Percentiles rank a stretch among this genome's conserved stretches.
Evolutionary conservation across 495 filamentous ascomycete genomes (phyloP).

Genomic region (Penicillium daleae): DNA sequence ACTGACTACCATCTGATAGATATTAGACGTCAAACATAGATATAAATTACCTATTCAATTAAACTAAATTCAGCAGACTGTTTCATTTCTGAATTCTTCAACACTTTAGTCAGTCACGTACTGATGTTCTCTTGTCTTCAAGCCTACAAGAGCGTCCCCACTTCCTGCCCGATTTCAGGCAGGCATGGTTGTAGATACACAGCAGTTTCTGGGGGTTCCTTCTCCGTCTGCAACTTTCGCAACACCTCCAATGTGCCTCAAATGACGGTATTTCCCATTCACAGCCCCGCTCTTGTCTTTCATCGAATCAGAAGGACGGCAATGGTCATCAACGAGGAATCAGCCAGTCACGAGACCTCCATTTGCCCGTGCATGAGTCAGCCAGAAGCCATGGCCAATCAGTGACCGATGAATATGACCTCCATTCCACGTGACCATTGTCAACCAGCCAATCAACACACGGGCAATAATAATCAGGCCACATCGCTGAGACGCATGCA

Average conservation of each 20-base stretch:
- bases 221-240: neutral
- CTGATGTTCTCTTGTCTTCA: neutral
- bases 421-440: constrained; percentile 14
- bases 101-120: neutral
- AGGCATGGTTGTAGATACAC: neutral
- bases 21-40: too few relatives aligned
- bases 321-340: constrained; percentile 11
- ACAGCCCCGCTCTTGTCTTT: neutral
- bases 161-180: neutral
- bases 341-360: constrained; percentile 5
- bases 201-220: neutral
- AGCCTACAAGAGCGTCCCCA: neutral
- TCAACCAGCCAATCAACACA: constrained; percentile 29
- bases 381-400: constrained; percentile 11
- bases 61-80: too few relatives aligned
- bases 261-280: too few relatives aligned
- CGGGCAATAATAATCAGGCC: constrained; percentile 36
- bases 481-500: constrained; percentile 19
- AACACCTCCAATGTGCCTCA: neutral
- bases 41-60: too few relatives aligned
- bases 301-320: constrained; percentile 13
- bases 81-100: too few relatives aligned
- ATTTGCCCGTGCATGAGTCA: neutral
- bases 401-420: constrained; percentile 5
- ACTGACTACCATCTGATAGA: too few relatives aligned